A percentile compares a stretch with the other conserved stretches of the same genome.
phyloP scores from a whole-genome alignment of 2,329 filamentous ascomycete genomes.

The Paecilomyces sp. region DNA sequence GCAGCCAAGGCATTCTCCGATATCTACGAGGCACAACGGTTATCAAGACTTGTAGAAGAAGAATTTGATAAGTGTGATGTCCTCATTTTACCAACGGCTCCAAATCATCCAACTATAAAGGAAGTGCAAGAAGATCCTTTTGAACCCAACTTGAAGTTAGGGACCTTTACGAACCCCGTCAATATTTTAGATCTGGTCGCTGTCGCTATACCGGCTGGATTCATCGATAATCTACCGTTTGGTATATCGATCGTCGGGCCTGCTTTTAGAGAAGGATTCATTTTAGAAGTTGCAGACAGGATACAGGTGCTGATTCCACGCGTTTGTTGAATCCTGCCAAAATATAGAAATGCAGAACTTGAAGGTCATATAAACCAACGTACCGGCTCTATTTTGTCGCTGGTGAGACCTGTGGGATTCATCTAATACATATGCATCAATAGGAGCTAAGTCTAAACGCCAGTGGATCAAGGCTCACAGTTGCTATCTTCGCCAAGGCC shows the following conservation, averaged over 20 bases:
- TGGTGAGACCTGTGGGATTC: too few relatives aligned
- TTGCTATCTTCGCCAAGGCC: too few relatives aligned
- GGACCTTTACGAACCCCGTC: conserved; percentile 54
- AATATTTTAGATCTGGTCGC: conserved; percentile 55
- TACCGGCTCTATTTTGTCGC: too few relatives aligned
- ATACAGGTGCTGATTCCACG: neutral
- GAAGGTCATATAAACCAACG: too few relatives aligned
- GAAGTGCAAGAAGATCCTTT: conserved; percentile 48
- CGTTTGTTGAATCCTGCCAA: neutral
- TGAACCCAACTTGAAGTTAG: conserved; percentile 46
- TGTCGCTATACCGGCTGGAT: conserved; percentile 47
- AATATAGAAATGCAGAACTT: neutral
- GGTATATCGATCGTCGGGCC: conserved; percentile 9
- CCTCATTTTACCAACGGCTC: conserved; percentile 51
- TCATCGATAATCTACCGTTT: conserved; percentile 16
- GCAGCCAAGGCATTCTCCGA: conserved; percentile 45
- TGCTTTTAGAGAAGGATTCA: conserved; percentile 4
- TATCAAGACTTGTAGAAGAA: conserved; percentile 13
- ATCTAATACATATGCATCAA: too few relatives aligned
- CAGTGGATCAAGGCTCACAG: too few relatives aligned
- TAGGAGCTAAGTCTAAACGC: too few relatives aligned
- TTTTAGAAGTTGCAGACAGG: conserved; percentile 3
- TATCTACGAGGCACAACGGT: conserved; percentile 37
- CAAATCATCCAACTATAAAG: conserved; percentile 45
- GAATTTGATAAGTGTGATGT: conserved; percentile 42